A percentile compares a stretch with the other conserved stretches of the same genome.
Conservation (phyloP, 2,329 filamentous ascomycete genomes). For the Penicillium hesseltinei region DNA sequence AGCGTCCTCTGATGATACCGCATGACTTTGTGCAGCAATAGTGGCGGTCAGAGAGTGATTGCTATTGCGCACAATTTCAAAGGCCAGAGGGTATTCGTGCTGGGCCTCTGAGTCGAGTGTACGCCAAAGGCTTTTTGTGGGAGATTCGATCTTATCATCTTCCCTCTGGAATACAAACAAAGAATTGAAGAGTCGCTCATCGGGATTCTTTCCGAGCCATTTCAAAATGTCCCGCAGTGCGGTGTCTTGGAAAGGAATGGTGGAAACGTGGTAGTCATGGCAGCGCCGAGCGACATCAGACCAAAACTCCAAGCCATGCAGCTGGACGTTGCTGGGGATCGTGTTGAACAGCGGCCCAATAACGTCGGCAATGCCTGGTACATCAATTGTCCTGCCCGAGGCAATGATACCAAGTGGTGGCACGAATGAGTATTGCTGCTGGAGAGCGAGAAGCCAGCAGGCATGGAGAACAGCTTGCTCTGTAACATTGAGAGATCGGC, state of each 20-base stretch:
- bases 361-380: slow-evolving; percentile 61
- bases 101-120: slow-evolving; percentile 48
- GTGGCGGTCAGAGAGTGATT: slow-evolving; percentile 54
- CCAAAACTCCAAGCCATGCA: slow-evolving; percentile 55
- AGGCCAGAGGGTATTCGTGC: slow-evolving; percentile 72
- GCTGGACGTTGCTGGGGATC: slow-evolving; percentile 64
- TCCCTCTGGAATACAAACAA: slow-evolving; percentile 77
- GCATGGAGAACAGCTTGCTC: slow-evolving; percentile 77
- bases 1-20: slow-evolving; percentile 38
- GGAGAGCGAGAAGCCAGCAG: slow-evolving; percentile 66
- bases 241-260: slow-evolving; percentile 73
- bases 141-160: slow-evolving; percentile 17
- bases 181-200: slow-evolving; percentile 69
- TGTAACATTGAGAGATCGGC: slow-evolving; percentile 65
- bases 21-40: slow-evolving; percentile 57
- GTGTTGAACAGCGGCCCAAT: slow-evolving; percentile 91
- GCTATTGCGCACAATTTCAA: slow-evolving; percentile 64
- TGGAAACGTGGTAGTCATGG: slow-evolving; percentile 67
- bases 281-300: slow-evolving; percentile 59
- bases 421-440: slow-evolving; percentile 48
- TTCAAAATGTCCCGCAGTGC: slow-evolving; percentile 77
- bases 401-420: slow-evolving; percentile 70
- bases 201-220: slow-evolving; percentile 62
- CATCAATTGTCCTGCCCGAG: slow-evolving; percentile 71
- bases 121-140: slow-evolving; percentile 53